phyloP scores from a whole-genome alignment of 352 stramenopile species.

The Globisporangium heterothallicum region DNA sequence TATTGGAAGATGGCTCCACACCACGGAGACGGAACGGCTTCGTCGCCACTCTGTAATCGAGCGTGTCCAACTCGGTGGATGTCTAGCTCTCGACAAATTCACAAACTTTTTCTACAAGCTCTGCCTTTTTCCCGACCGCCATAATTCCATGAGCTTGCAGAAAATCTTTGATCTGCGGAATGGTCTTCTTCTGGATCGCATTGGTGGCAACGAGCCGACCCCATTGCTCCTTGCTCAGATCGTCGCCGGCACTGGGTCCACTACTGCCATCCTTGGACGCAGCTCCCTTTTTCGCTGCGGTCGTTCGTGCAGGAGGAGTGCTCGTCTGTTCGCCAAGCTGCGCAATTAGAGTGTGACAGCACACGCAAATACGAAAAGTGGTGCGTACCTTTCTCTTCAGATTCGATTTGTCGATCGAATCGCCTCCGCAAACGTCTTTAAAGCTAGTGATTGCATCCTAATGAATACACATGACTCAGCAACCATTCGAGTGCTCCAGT shows the following conservation, averaged over 20 bases:
- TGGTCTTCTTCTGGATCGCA: slow-evolving; percentile 66
- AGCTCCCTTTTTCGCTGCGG: slow-evolving; percentile 34
- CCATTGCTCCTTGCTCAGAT: slow-evolving; percentile 50
- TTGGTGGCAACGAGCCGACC: slow-evolving; percentile 33
- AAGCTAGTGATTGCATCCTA: slow-evolving; percentile 48
- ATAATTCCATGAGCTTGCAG: slow-evolving; percentile 39
- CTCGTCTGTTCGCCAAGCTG: slow-evolving; percentile 16
- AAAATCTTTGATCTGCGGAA: slow-evolving; percentile 67
- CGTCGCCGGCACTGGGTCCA: slow-evolving; percentile 24
- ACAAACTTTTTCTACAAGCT: slow-evolving; percentile 49
- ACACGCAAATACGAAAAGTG: neutral
- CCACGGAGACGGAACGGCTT: too few relatives aligned
- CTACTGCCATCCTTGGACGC: slow-evolving; percentile 15
- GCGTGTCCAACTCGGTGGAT: too few relatives aligned
- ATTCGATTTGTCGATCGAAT: slow-evolving; percentile 40
- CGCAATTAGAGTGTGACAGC: neutral
- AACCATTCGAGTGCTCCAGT: too few relatives aligned
- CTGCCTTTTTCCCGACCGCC: slow-evolving; percentile 48
- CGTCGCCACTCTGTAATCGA: too few relatives aligned
- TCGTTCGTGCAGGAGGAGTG: slow-evolving; percentile 15
- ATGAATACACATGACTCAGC: too few relatives aligned
- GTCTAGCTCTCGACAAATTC: slow-evolving; percentile 32
- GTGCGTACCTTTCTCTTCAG: slow-evolving; percentile 46
- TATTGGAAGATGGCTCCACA: neutral
- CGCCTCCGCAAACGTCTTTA: slow-evolving; percentile 39